Conservation (phyloP, 768 basidiomycete species). For the Auriscalpium vulgare region DNA sequence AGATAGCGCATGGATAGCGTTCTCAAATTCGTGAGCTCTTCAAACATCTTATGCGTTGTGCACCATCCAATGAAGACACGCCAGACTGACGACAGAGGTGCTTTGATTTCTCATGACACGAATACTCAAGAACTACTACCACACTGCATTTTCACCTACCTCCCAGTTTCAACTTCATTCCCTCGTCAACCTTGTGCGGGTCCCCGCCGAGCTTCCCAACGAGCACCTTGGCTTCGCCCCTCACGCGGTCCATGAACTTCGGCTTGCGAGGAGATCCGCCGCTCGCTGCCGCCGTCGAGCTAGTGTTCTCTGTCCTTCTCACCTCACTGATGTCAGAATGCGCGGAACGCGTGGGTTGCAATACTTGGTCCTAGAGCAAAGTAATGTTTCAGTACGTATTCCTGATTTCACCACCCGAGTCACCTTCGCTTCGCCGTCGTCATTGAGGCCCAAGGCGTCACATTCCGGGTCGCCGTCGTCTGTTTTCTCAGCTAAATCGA, state of each 20-base stretch:
- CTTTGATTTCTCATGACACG: too few species aligned
- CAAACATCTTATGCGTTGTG: too few species aligned
- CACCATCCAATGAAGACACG: too few species aligned
- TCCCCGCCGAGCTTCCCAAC: conserved; percentile 4
- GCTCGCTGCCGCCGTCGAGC: background rate
- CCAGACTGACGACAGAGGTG: too few species aligned
- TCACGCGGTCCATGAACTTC: conserved; percentile 3
- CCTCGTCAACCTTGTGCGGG: conserved; percentile 1
- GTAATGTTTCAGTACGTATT: too few species aligned
- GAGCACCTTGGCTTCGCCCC: conserved; percentile 1
- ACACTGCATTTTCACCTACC: background rate
- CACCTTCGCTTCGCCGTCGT: too few species aligned
- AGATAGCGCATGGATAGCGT: too few species aligned
- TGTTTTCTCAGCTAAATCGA: too few species aligned
- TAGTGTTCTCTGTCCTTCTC: background rate
- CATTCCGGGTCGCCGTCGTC: too few species aligned
- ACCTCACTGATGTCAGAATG: background rate
- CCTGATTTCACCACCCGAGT: too few species aligned
- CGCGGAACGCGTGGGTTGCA: background rate
- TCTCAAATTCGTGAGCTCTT: too few species aligned
- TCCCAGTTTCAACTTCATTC: background rate
- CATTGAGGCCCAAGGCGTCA: too few species aligned
- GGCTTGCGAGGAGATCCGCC: background rate
- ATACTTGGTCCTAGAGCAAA: background rate
- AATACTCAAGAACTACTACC: background rate